A percentile compares a stretch with the other conserved stretches of the same genome.
These are phyloP conservation scores for Trametes punicea DNA, from an alignment of 768 basidiomycete species.

Conservation along the genomic window DNA sequence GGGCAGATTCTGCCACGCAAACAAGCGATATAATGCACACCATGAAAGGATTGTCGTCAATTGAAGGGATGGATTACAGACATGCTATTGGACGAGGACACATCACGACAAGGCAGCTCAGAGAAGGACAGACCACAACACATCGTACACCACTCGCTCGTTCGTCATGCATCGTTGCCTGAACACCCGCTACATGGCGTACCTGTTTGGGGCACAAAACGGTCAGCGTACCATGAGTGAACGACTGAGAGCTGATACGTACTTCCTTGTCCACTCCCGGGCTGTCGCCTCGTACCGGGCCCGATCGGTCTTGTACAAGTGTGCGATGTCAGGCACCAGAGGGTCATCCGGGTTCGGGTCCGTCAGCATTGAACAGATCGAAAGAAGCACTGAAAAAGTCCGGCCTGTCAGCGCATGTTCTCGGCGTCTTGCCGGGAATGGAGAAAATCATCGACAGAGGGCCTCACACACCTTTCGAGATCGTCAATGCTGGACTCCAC, in stretches of 20 bases:
- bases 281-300: slow-evolving; percentile 96
- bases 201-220: slow-evolving; percentile 34
- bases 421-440: neutral
- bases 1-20: no score
- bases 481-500: slow-evolving; percentile 98
- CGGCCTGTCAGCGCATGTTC: slow-evolving; percentile 1
- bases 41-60: slow-evolving; percentile 12
- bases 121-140: slow-evolving; percentile 19
- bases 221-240: neutral
- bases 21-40: neutral
- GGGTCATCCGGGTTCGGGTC: slow-evolving; percentile 99
- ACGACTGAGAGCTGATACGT: slow-evolving; percentile 29
- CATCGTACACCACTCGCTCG: slow-evolving; percentile 23
- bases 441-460: neutral
- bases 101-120: slow-evolving; percentile 14
- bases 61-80: slow-evolving; percentile 17
- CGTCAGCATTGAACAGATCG: slow-evolving; percentile 99
- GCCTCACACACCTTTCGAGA: slow-evolving; percentile 81
- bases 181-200: slow-evolving; percentile 48
- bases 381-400: slow-evolving; percentile 69
- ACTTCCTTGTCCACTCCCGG: slow-evolving; percentile 99
- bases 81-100: slow-evolving; percentile 14
- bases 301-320: slow-evolving; percentile 99
- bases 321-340: slow-evolving; percentile 96
- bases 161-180: slow-evolving; percentile 13